Evolutionary conservation across 2,329 filamentous ascomycete genomes (phyloP).

Genomic region (Penicillium sumatraense): DNA sequence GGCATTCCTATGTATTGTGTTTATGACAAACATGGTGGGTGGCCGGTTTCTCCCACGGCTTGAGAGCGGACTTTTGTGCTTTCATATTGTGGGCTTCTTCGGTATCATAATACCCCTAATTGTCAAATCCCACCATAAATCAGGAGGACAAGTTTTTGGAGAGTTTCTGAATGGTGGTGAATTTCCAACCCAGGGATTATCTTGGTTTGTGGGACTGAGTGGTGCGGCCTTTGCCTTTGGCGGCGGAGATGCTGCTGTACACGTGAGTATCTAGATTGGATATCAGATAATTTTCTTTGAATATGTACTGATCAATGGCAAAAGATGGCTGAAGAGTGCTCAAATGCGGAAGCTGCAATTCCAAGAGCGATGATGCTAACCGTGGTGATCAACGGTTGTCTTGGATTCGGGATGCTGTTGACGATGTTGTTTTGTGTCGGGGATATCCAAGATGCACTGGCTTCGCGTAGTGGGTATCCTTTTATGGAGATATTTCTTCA

Average conservation of each 20-base stretch:
- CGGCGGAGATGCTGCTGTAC: conserved; percentile 30
- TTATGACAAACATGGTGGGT: conserved; percentile 31
- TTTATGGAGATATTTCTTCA: conserved; percentile 49
- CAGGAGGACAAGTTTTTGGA: conserved; percentile 22
- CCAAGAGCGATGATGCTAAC: background rate
- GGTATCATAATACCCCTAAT: conserved; percentile 4
- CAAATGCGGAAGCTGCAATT: background rate
- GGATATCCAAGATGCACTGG: conserved; percentile 33
- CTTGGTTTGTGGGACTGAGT: conserved; percentile 30
- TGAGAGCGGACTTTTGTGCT: conserved; percentile 10
- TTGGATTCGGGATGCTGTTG: conserved; percentile 31
- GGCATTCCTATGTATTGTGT: conserved; percentile 43
- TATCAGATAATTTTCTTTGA: background rate
- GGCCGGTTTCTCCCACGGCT: conserved; percentile 19
- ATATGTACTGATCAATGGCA: background rate
- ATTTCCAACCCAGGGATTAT: conserved; percentile 26
- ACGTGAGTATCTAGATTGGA: conserved; percentile 19
- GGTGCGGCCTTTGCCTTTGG: conserved; percentile 28
- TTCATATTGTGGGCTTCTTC: conserved; percentile 1
- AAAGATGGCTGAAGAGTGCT: background rate
- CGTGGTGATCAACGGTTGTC: background rate
- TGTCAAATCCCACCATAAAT: background rate
- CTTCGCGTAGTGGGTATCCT: conserved; percentile 35
- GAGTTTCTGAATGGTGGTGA: conserved; percentile 28
- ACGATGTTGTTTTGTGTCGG: conserved; percentile 38